These are phyloP conservation scores for Apiotrichum laibachii DNA, from an alignment of 1,284 basidiomycete species.

Conservation along the genomic window DNA sequence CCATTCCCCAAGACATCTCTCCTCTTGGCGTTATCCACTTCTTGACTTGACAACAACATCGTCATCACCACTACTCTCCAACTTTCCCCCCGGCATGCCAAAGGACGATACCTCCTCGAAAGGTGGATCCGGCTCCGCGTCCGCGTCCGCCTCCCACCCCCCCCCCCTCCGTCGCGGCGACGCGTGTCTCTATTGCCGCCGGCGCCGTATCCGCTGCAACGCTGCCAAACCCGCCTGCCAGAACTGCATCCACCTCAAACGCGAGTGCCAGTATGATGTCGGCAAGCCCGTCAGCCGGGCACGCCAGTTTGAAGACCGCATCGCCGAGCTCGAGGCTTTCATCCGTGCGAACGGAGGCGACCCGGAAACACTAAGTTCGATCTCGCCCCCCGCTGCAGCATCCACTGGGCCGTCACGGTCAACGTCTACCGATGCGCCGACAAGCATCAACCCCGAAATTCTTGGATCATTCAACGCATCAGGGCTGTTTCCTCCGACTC, in stretches of 20 bases:
- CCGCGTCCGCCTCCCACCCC: neutral
- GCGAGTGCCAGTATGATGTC: slow-evolving; percentile 44
- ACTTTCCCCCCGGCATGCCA: neutral
- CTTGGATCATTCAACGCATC: too few relatives aligned
- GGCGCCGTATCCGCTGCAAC: slow-evolving; percentile 43
- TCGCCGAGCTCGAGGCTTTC: slow-evolving; percentile 38
- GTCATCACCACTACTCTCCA: too few relatives aligned
- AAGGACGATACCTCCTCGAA: neutral
- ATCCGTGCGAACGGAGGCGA: neutral
- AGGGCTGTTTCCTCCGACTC: too few relatives aligned
- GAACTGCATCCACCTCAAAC: slow-evolving; percentile 37
- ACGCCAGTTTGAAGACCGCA: slow-evolving; percentile 44
- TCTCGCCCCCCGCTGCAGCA: too few relatives aligned
- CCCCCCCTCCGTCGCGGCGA: slow-evolving; percentile 42
- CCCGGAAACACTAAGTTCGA: neutral
- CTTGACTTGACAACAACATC: too few relatives aligned
- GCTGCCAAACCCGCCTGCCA: slow-evolving; percentile 41
- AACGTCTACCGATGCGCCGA: too few relatives aligned
- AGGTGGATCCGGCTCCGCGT: neutral
- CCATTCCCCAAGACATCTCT: neutral
- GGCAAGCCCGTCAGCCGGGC: slow-evolving; percentile 44
- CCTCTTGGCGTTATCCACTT: neutral
- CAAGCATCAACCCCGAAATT: too few relatives aligned
- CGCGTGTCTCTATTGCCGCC: slow-evolving; percentile 47
- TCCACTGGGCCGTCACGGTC: too few relatives aligned